A percentile compares a stretch with the other conserved stretches of the same genome.
phyloP scores from a whole-genome alignment of 1,139 yeast species.

The Lodderomyces theae region DNA sequence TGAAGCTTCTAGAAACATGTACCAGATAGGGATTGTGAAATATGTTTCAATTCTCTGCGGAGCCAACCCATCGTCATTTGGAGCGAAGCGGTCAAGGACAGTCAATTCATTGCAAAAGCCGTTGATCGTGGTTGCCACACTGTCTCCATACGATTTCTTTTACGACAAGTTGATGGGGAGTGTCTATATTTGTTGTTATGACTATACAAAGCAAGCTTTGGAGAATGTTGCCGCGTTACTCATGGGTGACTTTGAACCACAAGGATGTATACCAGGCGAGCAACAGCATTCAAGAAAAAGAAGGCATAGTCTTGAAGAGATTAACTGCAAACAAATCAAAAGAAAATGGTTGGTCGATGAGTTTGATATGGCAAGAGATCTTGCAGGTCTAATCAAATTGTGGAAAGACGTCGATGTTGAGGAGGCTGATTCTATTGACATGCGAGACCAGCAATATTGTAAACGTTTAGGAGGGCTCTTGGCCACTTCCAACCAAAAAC shows the following conservation, averaged over 20 bases:
- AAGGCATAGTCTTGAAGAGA: slow-evolving; percentile 18
- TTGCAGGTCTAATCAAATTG: slow-evolving; percentile 46
- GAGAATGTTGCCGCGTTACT: slow-evolving; percentile 49
- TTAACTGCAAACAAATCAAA: slow-evolving; percentile 22
- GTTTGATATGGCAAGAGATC: slow-evolving; percentile 51
- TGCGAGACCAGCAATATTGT: slow-evolving; percentile 30
- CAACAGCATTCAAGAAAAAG: slow-evolving; percentile 31
- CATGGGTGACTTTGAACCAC: slow-evolving; percentile 53
- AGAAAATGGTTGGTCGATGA: slow-evolving; percentile 64
- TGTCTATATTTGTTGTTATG: slow-evolving; percentile 61
- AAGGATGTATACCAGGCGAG: slow-evolving; percentile 60
- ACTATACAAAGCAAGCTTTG: slow-evolving; percentile 53
- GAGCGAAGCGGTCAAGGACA: slow-evolving; percentile 19
- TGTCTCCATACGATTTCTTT: slow-evolving; percentile 63
- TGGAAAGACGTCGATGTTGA: slow-evolving; percentile 23
- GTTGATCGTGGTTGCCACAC: slow-evolving; percentile 58
- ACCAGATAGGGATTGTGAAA: slow-evolving; percentile 63
- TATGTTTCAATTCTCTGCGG: slow-evolving; percentile 58
- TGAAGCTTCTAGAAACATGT: slow-evolving; percentile 63
- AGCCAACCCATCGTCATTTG: slow-evolving; percentile 39
- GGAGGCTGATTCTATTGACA: slow-evolving; percentile 18
- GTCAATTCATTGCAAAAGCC: slow-evolving; percentile 43
- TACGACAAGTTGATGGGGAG: slow-evolving; percentile 55
- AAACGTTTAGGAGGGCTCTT: slow-evolving; percentile 33
- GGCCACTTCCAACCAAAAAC: slow-evolving; percentile 36